phyloP scores from a whole-genome alignment of 2,329 filamentous ascomycete genomes.

The Cordyceps pruinosa region DNA sequence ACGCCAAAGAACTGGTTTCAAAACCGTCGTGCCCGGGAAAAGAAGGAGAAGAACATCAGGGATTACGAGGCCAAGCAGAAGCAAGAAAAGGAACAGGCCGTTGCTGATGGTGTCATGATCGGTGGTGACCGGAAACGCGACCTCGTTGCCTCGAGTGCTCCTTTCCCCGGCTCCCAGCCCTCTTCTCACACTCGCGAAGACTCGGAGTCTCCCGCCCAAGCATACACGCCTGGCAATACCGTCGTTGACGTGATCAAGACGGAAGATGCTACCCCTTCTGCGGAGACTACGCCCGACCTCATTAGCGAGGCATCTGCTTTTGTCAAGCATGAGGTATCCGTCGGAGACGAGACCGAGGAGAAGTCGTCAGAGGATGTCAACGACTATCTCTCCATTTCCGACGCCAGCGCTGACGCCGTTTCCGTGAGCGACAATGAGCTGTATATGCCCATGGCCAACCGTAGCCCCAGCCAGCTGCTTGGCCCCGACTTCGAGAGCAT shows the following conservation, averaged over 20 bases:
- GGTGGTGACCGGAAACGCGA: slow-evolving; percentile 27
- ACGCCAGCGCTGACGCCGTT: slow-evolving; percentile 11
- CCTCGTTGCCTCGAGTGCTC: slow-evolving; percentile 35
- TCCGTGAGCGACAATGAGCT: slow-evolving; percentile 11
- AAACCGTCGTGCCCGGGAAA: slow-evolving; percentile 57
- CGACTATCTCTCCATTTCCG: slow-evolving; percentile 16
- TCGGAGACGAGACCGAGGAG: slow-evolving; percentile 11
- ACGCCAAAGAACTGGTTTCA: slow-evolving; percentile 60
- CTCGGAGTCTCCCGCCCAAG: slow-evolving; percentile 5
- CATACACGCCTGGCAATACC: background rate
- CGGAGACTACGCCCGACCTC: slow-evolving; percentile 12
- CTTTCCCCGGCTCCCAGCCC: slow-evolving; percentile 27
- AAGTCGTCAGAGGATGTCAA: slow-evolving; percentile 14
- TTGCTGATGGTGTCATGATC: slow-evolving; percentile 21
- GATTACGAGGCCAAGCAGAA: slow-evolving; percentile 34
- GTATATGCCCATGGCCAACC: slow-evolving; percentile 12
- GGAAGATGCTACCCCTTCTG: slow-evolving; percentile 6
- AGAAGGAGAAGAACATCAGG: slow-evolving; percentile 52
- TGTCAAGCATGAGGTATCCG: background rate
- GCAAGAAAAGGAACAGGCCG: slow-evolving; percentile 27
- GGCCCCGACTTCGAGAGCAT: slow-evolving; percentile 8
- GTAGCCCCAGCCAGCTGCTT: slow-evolving; percentile 13
- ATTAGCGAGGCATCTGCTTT: slow-evolving; percentile 9
- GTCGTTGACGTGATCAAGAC: background rate
- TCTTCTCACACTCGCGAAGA: slow-evolving; percentile 12